phyloP scores from a whole-genome alignment of 2,329 filamentous ascomycete genomes.

The Zasmidium cellare region DNA sequence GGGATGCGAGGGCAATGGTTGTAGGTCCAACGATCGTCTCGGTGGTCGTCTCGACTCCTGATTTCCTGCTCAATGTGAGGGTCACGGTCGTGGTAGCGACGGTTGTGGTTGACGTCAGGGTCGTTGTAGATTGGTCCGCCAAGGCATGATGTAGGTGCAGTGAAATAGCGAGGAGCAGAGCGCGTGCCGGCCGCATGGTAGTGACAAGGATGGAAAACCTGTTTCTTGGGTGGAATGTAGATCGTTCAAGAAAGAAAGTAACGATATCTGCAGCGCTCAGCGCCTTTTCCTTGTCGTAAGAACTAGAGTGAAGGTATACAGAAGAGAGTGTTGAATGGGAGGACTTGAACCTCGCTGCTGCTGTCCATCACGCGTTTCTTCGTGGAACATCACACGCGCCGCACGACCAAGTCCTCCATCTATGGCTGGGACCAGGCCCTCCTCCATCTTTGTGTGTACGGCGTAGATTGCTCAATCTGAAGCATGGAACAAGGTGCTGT shows the following conservation, averaged over 20 bases:
- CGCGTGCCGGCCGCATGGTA: background rate
- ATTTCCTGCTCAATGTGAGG: slow-evolving; percentile 9
- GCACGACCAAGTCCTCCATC: background rate
- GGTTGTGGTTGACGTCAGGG: slow-evolving; percentile 24
- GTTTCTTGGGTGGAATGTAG: background rate
- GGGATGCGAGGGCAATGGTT: slow-evolving; percentile 3
- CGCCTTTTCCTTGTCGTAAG: background rate
- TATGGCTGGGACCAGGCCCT: background rate
- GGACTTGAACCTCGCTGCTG: background rate
- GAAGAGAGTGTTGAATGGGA: background rate
- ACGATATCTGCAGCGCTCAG: background rate
- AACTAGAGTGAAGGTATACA: background rate
- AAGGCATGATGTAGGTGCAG: slow-evolving; percentile 5
- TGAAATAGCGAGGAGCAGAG: slow-evolving; percentile 13
- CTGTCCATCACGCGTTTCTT: background rate
- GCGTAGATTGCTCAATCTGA: slow-evolving; percentile 6
- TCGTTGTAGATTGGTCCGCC: slow-evolving; percentile 13
- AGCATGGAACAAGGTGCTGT: background rate
- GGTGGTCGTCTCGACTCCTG: slow-evolving; percentile 11
- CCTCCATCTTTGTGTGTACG: background rate
- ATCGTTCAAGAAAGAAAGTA: background rate
- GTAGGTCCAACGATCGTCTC: slow-evolving; percentile 8
- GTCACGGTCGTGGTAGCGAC: slow-evolving; percentile 24
- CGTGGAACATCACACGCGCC: background rate
- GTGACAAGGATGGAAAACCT: slow-evolving; percentile 4